Evolutionary conservation across 495 filamentous ascomycete species (phyloP).

Genomic region (Rhypophila decipiens): DNA sequence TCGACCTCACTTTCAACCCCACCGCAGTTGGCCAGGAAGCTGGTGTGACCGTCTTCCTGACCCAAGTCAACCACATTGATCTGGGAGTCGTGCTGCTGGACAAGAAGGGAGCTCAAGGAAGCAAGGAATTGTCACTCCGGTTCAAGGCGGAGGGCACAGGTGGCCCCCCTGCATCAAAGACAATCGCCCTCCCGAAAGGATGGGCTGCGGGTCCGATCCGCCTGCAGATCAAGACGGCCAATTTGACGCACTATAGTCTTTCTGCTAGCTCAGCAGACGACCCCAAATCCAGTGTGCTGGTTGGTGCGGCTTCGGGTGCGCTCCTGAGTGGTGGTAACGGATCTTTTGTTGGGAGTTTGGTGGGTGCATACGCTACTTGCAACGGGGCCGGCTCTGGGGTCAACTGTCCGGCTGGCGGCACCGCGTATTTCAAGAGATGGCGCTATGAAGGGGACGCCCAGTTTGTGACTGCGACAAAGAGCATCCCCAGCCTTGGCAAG

Average conservation of each 20-base stretch:
- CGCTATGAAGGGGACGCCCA: conserved; percentile 7
- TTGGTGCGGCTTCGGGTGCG: conserved; percentile 9
- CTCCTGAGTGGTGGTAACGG: conserved; percentile 10
- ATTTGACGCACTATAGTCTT: conserved; percentile 8
- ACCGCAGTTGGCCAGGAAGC: conserved; percentile 27
- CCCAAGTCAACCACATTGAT: conserved; percentile 40
- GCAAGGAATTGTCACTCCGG: conserved; percentile 17
- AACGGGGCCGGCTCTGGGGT: conserved; percentile 11
- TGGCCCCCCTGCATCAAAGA: background rate
- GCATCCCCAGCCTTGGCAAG: too few relatives aligned
- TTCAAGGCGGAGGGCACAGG: conserved; percentile 23
- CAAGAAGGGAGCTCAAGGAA: background rate
- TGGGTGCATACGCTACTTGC: conserved; percentile 14
- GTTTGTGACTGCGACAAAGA: background rate
- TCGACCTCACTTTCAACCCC: conserved; percentile 33
- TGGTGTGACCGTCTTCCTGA: conserved; percentile 38
- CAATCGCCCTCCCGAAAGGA: conserved; percentile 2
- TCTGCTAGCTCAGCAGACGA: conserved; percentile 7
- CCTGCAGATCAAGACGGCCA: conserved; percentile 8
- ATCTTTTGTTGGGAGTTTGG: conserved; percentile 9
- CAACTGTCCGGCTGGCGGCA: background rate
- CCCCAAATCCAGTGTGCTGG: background rate
- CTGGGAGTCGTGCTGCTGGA: conserved; percentile 34
- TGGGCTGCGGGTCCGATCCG: conserved; percentile 10
- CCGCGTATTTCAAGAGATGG: conserved; percentile 13